phyloP scores from a whole-genome alignment of 1,139 yeast genomes.

The Cylindricascospora bacillispora region DNA sequence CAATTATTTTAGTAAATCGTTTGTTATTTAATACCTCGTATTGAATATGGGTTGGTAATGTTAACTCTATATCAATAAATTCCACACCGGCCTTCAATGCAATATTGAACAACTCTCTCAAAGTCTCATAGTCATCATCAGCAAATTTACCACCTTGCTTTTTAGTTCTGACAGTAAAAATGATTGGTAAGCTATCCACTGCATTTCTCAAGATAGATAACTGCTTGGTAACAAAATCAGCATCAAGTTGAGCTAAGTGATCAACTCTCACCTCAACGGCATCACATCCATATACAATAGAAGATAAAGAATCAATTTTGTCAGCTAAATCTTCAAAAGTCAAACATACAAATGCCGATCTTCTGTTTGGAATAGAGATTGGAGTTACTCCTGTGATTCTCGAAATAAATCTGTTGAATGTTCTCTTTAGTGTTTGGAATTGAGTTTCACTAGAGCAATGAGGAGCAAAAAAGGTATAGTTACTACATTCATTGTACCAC shows the following conservation, averaged over 20 bases:
- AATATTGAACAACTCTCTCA: constrained; percentile 40
- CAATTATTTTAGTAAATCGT: constrained; percentile 59
- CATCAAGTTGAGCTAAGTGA: constrained; percentile 39
- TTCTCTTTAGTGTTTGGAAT: constrained; percentile 42
- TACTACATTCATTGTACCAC: constrained; percentile 75
- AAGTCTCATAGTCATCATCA: constrained; percentile 35
- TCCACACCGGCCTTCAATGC: constrained; percentile 62
- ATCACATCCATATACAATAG: constrained; percentile 53
- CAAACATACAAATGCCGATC: constrained; percentile 64
- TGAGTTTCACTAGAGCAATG: constrained; percentile 49
- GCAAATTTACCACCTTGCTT: constrained; percentile 79
- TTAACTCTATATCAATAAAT: constrained; percentile 41
- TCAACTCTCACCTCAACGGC: constrained; percentile 84
- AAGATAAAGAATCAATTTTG: constrained; percentile 35
- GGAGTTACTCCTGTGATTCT: constrained; percentile 50
- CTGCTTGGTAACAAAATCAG: constrained; percentile 57
- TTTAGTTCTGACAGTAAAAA: constrained; percentile 66
- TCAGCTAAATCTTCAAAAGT: constrained; percentile 47
- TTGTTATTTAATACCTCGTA: constrained; percentile 35
- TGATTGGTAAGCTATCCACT: constrained; percentile 54
- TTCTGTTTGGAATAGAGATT: constrained; percentile 34
- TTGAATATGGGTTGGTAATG: constrained; percentile 27
- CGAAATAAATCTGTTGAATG: constrained; percentile 46
- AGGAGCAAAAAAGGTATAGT: constrained; percentile 64
- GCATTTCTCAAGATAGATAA: constrained; percentile 53